Conservation (phyloP, 1,284 basidiomycete genomes). For the Cryptococcus jaspeensis region DNA sequence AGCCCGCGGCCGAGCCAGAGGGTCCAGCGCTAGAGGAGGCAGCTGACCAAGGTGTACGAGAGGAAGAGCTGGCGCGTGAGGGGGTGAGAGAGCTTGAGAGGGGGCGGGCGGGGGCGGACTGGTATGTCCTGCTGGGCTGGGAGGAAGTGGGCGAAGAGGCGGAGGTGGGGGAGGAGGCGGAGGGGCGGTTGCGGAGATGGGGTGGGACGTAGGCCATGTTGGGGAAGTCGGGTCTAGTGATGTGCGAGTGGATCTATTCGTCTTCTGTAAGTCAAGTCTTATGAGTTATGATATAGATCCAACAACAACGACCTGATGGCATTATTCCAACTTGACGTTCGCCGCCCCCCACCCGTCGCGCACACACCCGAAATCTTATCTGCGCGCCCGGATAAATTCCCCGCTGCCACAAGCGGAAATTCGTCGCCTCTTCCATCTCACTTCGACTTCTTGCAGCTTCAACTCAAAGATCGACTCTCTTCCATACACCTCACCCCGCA, state of each 20-base stretch:
- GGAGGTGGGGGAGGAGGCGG: slow-evolving; percentile 3
- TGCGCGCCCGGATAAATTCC: not conserved
- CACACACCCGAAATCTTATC: no score
- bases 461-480: no score
- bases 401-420: not conserved
- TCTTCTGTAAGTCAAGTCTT: no score
- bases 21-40: not conserved
- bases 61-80: not conserved
- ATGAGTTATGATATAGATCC: no score
- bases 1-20: not conserved
- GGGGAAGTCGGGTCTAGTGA: no score
- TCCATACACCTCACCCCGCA: not conserved
- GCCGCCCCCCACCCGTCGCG: no score
- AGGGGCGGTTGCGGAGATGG: slow-evolving; percentile 32
- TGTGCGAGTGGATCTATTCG: not conserved
- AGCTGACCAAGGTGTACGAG: slow-evolving; percentile 17
- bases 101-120: slow-evolving; percentile 2
- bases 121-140: not conserved
- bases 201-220: slow-evolving; percentile 36
- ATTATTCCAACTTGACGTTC: no score
- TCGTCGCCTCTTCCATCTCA: not conserved
- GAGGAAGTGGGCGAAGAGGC: not conserved
- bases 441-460: no score
- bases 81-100: slow-evolving; percentile 3
- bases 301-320: no score